Base-by-base conservation (phyloP, 2,329 filamentous ascomycete species). In the Sphaceloma murrayae region DNA sequence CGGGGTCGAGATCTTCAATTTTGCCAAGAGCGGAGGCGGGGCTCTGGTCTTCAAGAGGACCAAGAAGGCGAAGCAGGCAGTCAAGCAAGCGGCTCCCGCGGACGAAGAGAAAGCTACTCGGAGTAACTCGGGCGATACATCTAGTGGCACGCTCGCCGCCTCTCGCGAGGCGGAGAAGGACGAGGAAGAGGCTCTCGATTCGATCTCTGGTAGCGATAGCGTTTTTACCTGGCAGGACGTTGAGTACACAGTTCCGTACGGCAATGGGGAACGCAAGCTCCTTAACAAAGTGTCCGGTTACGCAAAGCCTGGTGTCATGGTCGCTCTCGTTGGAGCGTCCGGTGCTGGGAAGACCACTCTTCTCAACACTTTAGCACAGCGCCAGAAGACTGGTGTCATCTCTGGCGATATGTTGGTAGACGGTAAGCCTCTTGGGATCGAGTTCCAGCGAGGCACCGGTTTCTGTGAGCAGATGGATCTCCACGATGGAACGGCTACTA, bases 281-380 rank as follows among this genome's bases (percentile, higher is more conserved):
- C 65, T 85, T 36, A 80, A 84, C 54, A 70, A 77, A 4, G 75
- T 91, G 48, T 80, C 71, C 46, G 85, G 85, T 1, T 89, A 84
- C 52, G 84, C 78, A 1, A 87, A 86, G 55, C 85, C 85, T 1
- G 85, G 85, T 13, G 64, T 82, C 13, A 79, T 93, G 74, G 78
- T 85, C 32, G 85, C 85, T 0, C 67, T 93, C 1, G 85, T 91
- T 70, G 86, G 86, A 44, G 82, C 82, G 1, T 85, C 77, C 3
- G 84, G 83, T 32, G 85, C 86, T 6, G 86, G 85, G 9, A 93
- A 93, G 64, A 88, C 84, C 0, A 91, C 85, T 0, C 66, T 93
- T 0, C 69, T 93, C 13, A 87, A 91, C 60, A 85, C 82, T 0
- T 63, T 84, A 2, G 78, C 83, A 0, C 82, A 88, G 55, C 75